Conservation (phyloP, 306 rosid genomes). For the Albizia julibrissin region DNA sequence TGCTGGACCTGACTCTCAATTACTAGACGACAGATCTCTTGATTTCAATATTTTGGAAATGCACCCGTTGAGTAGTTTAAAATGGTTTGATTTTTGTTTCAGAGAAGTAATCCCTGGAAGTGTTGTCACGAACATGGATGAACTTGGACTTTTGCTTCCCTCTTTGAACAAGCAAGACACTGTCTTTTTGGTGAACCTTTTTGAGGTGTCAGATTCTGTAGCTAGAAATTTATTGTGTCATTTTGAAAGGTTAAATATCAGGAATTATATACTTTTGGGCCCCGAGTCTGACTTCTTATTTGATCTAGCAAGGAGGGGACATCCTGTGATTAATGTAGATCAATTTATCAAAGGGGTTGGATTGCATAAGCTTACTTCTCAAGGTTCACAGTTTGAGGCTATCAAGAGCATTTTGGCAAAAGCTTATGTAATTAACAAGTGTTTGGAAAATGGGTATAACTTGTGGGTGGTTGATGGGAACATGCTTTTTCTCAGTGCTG, state of each 20-base stretch:
- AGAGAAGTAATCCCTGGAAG: slow-evolving; percentile 69
- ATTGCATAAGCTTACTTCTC: slow-evolving; percentile 44
- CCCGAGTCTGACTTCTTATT: slow-evolving; percentile 60
- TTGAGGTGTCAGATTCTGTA: slow-evolving; percentile 52
- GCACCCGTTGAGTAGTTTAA: slow-evolving; percentile 68
- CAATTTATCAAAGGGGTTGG: slow-evolving; percentile 51
- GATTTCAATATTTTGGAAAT: slow-evolving; percentile 65
- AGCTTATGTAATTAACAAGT: slow-evolving; percentile 53
- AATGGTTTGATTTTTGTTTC: slow-evolving; percentile 95
- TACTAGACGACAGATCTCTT: slow-evolving; percentile 63
- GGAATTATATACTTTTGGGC: slow-evolving; percentile 66
- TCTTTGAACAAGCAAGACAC: slow-evolving; percentile 50
- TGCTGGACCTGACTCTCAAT: slow-evolving; percentile 91
- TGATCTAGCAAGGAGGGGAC: slow-evolving; percentile 86
- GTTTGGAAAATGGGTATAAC: slow-evolving; percentile 56
- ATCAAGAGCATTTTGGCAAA: slow-evolving; percentile 54
- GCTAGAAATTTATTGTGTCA: slow-evolving; percentile 74
- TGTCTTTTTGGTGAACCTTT: slow-evolving; percentile 57
- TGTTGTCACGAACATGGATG: slow-evolving; percentile 52
- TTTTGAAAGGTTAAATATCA: slow-evolving; percentile 75
- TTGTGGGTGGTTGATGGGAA: slow-evolving; percentile 67
- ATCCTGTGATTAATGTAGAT: slow-evolving; percentile 63
- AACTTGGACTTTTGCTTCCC: slow-evolving; percentile 65
- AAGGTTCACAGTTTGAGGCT: slow-evolving; percentile 43
- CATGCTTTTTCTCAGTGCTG: slow-evolving; percentile 55